Percentiles rank a stretch among this genome's conserved stretches.
Evolutionary conservation across 129 eudicot species (phyloP).

Genomic region (Mikania micrantha): DNA sequence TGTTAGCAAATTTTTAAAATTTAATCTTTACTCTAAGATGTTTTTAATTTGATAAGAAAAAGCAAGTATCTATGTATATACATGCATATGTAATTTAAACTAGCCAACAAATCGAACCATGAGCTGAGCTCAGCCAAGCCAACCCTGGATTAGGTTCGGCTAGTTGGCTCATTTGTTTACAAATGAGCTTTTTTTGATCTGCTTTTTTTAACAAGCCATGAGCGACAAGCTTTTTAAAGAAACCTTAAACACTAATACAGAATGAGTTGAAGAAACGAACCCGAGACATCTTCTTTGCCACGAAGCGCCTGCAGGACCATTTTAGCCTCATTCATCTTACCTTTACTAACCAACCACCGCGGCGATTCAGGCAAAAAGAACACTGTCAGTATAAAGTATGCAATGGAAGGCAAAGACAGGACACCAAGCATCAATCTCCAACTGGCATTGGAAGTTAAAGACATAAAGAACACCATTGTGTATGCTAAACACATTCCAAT

Average conservation of each 20-base stretch:
- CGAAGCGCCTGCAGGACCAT: constrained; percentile 64
- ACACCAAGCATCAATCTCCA: constrained; percentile 98
- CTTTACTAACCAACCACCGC: constrained; percentile 98
- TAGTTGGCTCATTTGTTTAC: too few relatives aligned
- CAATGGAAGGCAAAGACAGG: constrained; percentile 73
- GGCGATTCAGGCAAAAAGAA: constrained; percentile 95
- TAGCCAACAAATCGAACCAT: too few relatives aligned
- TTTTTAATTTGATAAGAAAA: too few relatives aligned
- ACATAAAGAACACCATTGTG: constrained; percentile 89
- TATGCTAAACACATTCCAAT: constrained; percentile 87
- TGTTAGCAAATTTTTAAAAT: too few relatives aligned
- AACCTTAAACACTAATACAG: background rate
- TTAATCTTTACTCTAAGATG: too few relatives aligned
- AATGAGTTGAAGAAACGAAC: constrained; percentile 24
- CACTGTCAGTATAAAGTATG: constrained; percentile 48
- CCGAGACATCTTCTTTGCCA: constrained; percentile 92
- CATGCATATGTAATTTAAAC: too few relatives aligned
- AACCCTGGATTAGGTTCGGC: too few relatives aligned
- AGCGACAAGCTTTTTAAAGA: too few relatives aligned
- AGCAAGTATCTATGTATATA: too few relatives aligned
- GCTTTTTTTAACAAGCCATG: too few relatives aligned
- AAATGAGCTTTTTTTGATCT: too few relatives aligned
- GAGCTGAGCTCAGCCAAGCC: too few relatives aligned
- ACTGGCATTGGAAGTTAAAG: constrained; percentile 52
- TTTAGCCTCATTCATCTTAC: constrained; percentile 82